Evolutionary conservation across 2,329 filamentous ascomycete genomes (phyloP).

Genomic region (Colletotrichum salicis): DNA sequence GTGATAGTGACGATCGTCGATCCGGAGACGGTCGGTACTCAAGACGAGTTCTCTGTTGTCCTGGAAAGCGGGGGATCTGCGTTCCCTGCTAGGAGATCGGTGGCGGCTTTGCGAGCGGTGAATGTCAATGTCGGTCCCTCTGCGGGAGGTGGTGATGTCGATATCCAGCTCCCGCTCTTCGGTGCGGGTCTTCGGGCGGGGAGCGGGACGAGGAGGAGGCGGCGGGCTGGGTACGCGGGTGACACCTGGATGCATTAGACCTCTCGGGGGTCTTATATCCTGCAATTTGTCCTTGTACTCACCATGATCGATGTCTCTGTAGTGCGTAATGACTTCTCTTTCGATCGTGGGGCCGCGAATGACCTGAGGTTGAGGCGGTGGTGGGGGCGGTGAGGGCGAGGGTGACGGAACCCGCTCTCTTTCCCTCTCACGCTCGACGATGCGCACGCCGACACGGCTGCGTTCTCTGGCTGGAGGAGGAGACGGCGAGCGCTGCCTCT

Average conservation of each 20-base stretch:
- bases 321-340: conserved; percentile 89
- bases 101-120: conserved; percentile 48
- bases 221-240: conserved; percentile 58
- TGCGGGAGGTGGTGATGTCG: conserved; percentile 66
- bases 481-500: conserved; percentile 52
- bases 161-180: conserved; percentile 69
- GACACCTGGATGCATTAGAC: conserved; percentile 52
- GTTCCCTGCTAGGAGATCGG: conserved; percentile 52
- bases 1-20: conserved; percentile 53
- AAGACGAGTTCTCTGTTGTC: conserved; percentile 71
- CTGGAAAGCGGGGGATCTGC: conserved; percentile 51
- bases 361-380: conserved; percentile 70
- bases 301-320: conserved; percentile 89
- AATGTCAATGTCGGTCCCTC: conserved; percentile 69
- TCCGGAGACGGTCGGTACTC: conserved; percentile 60
- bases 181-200: conserved; percentile 54
- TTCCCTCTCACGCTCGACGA: conserved; percentile 58
- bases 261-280: background rate
- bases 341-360: conserved; percentile 84
- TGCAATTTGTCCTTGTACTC: conserved; percentile 45
- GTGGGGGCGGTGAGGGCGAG: conserved; percentile 63
- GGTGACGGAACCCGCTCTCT: conserved; percentile 57
- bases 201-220: conserved; percentile 61
- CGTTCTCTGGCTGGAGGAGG: conserved; percentile 35
- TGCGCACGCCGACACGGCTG: conserved; percentile 44